These are phyloP conservation scores for Euryodendron excelsum DNA, from an alignment of 148 eudicot genomes.

Conservation along the genomic window DNA sequence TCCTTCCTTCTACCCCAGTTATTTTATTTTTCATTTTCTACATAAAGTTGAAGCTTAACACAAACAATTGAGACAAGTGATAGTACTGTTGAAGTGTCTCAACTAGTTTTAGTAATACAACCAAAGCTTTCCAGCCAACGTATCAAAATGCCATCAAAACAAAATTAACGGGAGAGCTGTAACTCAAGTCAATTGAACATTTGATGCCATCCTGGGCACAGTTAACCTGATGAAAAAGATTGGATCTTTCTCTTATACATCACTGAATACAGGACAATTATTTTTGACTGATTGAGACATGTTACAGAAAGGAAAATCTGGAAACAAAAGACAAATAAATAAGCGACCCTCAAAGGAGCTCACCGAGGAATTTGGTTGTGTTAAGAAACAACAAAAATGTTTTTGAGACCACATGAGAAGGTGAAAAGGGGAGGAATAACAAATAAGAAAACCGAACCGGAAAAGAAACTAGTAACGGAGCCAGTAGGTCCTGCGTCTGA, in stretches of 20 bases:
- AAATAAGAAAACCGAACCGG: background rate
- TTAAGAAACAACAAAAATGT: background rate
- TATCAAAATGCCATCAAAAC: too few relatives aligned
- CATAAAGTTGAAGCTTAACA: too few relatives aligned
- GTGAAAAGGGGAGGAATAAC: background rate
- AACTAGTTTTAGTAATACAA: too few relatives aligned
- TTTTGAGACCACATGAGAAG: background rate
- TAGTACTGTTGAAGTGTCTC: too few relatives aligned
- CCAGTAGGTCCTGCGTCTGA: constrained; percentile 88
- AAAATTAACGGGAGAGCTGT: too few relatives aligned
- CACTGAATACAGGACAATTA: constrained; percentile 21
- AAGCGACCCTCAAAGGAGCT: background rate
- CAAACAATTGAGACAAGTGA: too few relatives aligned
- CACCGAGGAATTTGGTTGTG: background rate
- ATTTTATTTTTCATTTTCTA: too few relatives aligned
- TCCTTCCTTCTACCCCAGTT: too few relatives aligned
- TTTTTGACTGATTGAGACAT: constrained; percentile 5
- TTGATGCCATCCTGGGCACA: background rate
- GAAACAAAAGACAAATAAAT: background rate
- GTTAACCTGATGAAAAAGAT: too few relatives aligned
- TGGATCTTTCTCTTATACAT: background rate
- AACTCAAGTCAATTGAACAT: background rate
- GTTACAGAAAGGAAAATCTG: too few relatives aligned
- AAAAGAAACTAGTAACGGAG: constrained; percentile 62
- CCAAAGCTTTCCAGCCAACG: too few relatives aligned